Evolutionary conservation across 768 basidiomycete genomes (phyloP).

Genomic region (Krasilnikovozyma curviuscula): DNA sequence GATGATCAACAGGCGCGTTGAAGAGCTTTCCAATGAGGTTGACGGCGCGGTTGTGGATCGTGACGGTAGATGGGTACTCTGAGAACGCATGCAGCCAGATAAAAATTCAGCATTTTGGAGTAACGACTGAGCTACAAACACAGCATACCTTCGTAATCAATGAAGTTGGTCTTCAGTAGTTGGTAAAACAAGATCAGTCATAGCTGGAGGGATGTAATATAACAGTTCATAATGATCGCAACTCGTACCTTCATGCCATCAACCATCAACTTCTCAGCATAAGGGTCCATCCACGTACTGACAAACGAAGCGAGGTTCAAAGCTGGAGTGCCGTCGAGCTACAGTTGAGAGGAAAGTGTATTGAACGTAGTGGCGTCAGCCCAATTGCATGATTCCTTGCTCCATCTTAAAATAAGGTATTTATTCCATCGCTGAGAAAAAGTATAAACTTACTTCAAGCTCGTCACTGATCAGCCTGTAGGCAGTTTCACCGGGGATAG

Average conservation of each 20-base stretch:
- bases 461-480: slow-evolving; percentile 15
- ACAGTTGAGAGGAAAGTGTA: too few species aligned
- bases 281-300: slow-evolving; percentile 14
- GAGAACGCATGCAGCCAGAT: not conserved
- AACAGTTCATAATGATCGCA: not conserved
- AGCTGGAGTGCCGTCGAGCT: slow-evolving; percentile 12
- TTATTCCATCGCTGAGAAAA: not conserved
- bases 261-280: slow-evolving; percentile 14
- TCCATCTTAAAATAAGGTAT: not conserved
- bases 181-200: not conserved
- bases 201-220: not conserved
- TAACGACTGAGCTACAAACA: not conserved
- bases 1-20: slow-evolving; percentile 12
- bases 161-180: slow-evolving; percentile 10
- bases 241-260: slow-evolving; percentile 4
- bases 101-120: not conserved
- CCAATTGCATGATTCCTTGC: too few species aligned
- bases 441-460: slow-evolving; percentile 6
- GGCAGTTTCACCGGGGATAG: slow-evolving; percentile 12
- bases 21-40: slow-evolving; percentile 14
- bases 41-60: slow-evolving; percentile 2
- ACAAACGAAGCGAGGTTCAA: slow-evolving; percentile 16
- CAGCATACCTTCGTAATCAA: slow-evolving; percentile 7
- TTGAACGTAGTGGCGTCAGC: too few species aligned
- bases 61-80: slow-evolving; percentile 14